Base-by-base conservation (phyloP, 2,329 filamentous ascomycete genomes). In the Scedosporium dehoogii region DNA sequence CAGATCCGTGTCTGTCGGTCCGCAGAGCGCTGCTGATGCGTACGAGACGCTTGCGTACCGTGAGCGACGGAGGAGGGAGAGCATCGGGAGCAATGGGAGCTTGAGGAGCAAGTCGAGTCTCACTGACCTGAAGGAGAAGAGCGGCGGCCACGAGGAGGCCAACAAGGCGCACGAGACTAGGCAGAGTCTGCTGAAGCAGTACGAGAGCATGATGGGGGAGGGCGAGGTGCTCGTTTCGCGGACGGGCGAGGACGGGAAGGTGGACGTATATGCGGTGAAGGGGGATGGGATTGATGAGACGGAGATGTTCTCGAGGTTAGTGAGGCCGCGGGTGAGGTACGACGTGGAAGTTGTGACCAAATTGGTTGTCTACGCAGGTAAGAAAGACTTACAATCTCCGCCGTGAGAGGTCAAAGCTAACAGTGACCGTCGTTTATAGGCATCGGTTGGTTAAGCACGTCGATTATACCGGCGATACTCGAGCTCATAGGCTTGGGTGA, bases 281-380 rank as follows among this genome's bases (percentile, higher is more conserved):
- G 75, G 77, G 25, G 77, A 82, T 55, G 81, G 83, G 67, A 69
- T 83, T 27, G 86, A 86, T 58, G 88, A 92, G 72, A 83, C 81
- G 67, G 89, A 96, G 71, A 87, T 97, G 73, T 97, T 97, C 73
- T 88, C 87, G 55, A 85, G 83, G 71, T 80, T 97, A 62, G 87
- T 92, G 66, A 91, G 89, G 75, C 92, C 94, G 58, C 85, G 94
- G 67, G 92, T 97, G 64, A 82, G 92, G 68, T 99, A 97, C 71
- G 94, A 99, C 75, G 93, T 97, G n/a, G 94, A 99, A 74, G 93
- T 99, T 46, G 89, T 99, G 44, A 97, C 94, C 4, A 97, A 97
- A 76, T 75, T 99, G 64, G 89, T 99, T 69, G 91, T 99, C 25
- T 99, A 99, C 77, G 84, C 89, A 64, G 94, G 93, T 91, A 77